These are phyloP conservation scores for Aspergillus aculeatus DNA, from an alignment of 2,329 filamentous ascomycete genomes.

Conservation along the genomic window DNA sequence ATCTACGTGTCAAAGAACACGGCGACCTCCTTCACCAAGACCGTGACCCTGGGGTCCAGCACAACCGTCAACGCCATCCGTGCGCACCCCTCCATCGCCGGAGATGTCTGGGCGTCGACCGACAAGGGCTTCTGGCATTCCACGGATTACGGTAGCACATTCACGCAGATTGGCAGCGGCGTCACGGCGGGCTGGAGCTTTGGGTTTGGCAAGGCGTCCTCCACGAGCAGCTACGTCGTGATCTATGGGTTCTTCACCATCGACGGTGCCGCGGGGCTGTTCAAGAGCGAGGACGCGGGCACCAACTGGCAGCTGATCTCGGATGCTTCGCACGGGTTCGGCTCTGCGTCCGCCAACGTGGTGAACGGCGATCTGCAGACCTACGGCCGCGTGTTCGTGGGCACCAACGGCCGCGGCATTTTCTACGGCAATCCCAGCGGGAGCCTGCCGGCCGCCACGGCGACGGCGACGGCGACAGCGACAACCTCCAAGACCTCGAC, in stretches of 20 bases:
- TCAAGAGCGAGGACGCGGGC: constrained; percentile 28
- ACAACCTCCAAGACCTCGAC: not conserved
- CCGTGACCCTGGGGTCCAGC: constrained; percentile 38
- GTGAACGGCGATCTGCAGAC: constrained; percentile 27
- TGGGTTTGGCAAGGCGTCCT: constrained; percentile 25
- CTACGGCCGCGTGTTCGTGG: constrained; percentile 33
- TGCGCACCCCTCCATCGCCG: constrained; percentile 21
- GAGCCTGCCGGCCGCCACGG: constrained; percentile 22
- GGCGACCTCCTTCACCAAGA: constrained; percentile 48
- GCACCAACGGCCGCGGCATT: constrained; percentile 36
- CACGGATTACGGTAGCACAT: constrained; percentile 52
- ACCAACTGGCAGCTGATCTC: constrained; percentile 29
- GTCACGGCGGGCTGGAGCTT: constrained; percentile 20
- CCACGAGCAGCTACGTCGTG: constrained; percentile 19
- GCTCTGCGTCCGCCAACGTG: constrained; percentile 25
- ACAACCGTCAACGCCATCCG: constrained; percentile 20
- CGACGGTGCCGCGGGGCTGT: constrained; percentile 23
- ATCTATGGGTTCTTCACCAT: constrained; percentile 30
- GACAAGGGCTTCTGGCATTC: constrained; percentile 56
- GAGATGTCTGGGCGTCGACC: constrained; percentile 36
- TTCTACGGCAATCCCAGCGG: constrained; percentile 30
- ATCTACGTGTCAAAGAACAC: constrained; percentile 56
- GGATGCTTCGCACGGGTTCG: constrained; percentile 27
- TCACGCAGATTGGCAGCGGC: constrained; percentile 37
- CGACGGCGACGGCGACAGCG: constrained; percentile 13